Conservation (phyloP, 805 yeast genomes). For the Danielia reshetovae region DNA sequence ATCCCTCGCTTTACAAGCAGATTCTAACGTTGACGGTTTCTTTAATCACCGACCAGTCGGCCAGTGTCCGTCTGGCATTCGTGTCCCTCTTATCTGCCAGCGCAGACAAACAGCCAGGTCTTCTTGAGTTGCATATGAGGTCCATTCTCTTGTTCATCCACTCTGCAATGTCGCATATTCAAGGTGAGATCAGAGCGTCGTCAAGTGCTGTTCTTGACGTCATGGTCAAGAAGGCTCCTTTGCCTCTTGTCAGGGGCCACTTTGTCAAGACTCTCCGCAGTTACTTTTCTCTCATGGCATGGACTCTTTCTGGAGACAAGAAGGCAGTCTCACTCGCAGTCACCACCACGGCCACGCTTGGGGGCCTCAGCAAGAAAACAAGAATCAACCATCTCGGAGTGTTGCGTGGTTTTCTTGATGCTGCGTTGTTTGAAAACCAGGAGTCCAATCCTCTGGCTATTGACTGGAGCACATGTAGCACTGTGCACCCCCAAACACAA, state of each 20-base stretch:
- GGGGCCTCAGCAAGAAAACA: slow-evolving; percentile 33
- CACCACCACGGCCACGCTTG: slow-evolving; percentile 29
- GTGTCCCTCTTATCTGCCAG: slow-evolving; percentile 45
- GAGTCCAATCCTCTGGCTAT: slow-evolving; percentile 15
- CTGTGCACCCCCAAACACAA: slow-evolving; percentile 45
- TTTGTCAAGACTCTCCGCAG: slow-evolving; percentile 70
- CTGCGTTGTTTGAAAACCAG: slow-evolving; percentile 34
- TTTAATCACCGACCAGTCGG: slow-evolving; percentile 62
- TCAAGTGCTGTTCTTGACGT: slow-evolving; percentile 65
- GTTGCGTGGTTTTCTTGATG: slow-evolving; percentile 41
- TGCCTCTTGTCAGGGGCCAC: slow-evolving; percentile 53
- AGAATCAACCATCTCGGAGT: slow-evolving; percentile 39
- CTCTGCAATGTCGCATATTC: slow-evolving; percentile 92
- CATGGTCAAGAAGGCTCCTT: slow-evolving; percentile 52
- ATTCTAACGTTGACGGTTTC: slow-evolving; percentile 58
- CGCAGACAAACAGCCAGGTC: slow-evolving; percentile 47
- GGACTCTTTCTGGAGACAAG: slow-evolving; percentile 51
- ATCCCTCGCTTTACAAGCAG: slow-evolving; percentile 52
- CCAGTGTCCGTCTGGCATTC: slow-evolving; percentile 58
- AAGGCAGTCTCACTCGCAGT: slow-evolving; percentile 33
- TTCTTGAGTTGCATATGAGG: slow-evolving; percentile 58
- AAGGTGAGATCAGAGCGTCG: slow-evolving; percentile 68
- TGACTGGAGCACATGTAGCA: slow-evolving; percentile 13
- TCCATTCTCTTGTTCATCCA: slow-evolving; percentile 68
- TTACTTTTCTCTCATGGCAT: slow-evolving; percentile 67